These are phyloP conservation scores for Pseudopyricularia cyperi DNA, from an alignment of 2,329 filamentous ascomycete genomes.

Conservation along the genomic window DNA sequence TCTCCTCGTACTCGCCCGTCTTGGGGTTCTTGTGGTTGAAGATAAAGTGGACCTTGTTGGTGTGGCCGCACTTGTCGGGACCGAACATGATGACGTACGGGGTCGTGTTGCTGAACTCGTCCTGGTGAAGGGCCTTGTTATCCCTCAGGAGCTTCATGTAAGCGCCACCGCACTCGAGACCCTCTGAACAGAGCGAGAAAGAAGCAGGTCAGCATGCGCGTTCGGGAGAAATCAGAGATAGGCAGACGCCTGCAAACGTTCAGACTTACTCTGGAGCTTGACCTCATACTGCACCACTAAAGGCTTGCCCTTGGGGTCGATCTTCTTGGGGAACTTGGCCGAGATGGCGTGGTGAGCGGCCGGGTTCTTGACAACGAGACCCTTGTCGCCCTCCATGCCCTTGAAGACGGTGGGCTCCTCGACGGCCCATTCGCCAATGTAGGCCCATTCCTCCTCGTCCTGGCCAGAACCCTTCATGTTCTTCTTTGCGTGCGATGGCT, in stretches of 20 bases:
- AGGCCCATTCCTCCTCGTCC: conserved; percentile 90
- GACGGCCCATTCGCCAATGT: conserved; percentile 90
- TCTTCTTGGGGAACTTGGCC: conserved; percentile 91
- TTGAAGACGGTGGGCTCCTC: conserved; percentile 87
- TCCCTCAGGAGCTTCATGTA: conserved; percentile 99
- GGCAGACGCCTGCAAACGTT: background rate
- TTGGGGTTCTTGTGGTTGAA: conserved; percentile 99
- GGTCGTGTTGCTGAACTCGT: conserved; percentile 95
- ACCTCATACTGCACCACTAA: conserved; percentile 98
- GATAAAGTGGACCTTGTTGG: conserved; percentile 98
- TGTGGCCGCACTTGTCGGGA: conserved; percentile 96
- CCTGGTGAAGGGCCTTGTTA: conserved; percentile 90
- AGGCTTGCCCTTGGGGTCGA: conserved; percentile 95
- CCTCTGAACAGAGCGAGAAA: conserved; percentile 43
- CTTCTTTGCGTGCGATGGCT: conserved; percentile 94
- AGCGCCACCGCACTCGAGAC: conserved; percentile 93
- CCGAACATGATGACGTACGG: conserved; percentile 99
- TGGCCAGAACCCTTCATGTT: conserved; percentile 58
- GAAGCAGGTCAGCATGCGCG: background rate
- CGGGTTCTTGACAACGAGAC: conserved; percentile 93
- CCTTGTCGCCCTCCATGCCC: conserved; percentile 90
- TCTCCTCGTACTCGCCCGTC: conserved; percentile 99
- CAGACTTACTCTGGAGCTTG: conserved; percentile 82
- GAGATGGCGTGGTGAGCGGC: conserved; percentile 99
- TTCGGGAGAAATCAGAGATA: background rate